Base-by-base conservation (phyloP, 2,329 filamentous ascomycete genomes). In the Xylaria sp. region DNA sequence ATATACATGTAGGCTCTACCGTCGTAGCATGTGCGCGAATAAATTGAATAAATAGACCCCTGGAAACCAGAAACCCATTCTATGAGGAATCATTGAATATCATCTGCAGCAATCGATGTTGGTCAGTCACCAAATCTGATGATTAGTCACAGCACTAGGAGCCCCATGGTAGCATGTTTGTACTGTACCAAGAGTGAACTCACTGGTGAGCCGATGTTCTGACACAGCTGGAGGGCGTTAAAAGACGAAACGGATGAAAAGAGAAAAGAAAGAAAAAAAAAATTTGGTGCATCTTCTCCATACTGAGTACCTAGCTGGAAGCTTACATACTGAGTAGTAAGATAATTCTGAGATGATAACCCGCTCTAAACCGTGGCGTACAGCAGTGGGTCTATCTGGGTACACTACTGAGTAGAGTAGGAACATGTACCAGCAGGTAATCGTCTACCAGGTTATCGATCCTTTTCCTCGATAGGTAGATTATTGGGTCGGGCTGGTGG, bases 71-170 rank as follows among this genome's bases (percentile, higher is more conserved):
- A n/a, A n/a, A n/a, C n/a, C n/a, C n/a, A n/a, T n/a, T n/a, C n/a
- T n/a, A n/a, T n/a, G n/a, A n/a, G n/a, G n/a, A n/a, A n/a, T n/a
- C n/a, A n/a, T n/a, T n/a, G n/a, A n/a, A 64, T 63, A 60, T 61
- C 63, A 63, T 40, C 67, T 71, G 69, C 68, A 67, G 61, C 68
- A 56, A 58, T 72, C 68, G 62, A 68, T 57, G 64, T 68, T 61
- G 64, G 69, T 61, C 53, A 66, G 65, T 65, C 52, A 65, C 60
- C 57, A 55, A 64, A 61, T 11, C 12, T n/a, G n/a, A n/a, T n/a
- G n/a, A n/a, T n/a, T n/a, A n/a, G n/a, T n/a, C n/a, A n/a, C n/a
- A n/a, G n/a, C n/a, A n/a, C n/a, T n/a, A n/a, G n/a, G n/a, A n/a
- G n/a, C n/a, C n/a, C n/a, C n/a, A n/a, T n/a, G n/a, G n/a, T n/a